Base-by-base conservation (phyloP, 1,284 basidiomycete genomes). In the Leccinum pachyderme region DNA sequence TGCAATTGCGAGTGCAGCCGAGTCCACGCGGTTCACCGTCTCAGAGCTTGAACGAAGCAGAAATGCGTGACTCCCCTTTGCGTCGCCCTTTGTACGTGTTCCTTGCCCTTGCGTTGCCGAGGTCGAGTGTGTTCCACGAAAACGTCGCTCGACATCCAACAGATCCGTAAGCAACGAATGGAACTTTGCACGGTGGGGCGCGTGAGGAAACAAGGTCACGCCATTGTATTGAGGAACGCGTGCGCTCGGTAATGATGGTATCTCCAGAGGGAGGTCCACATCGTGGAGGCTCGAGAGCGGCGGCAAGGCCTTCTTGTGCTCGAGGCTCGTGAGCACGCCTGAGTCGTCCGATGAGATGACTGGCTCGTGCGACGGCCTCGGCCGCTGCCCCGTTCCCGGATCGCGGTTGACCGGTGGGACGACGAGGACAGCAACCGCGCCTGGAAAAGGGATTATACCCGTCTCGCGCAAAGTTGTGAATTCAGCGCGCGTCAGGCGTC, bases 221-320 rank as follows among this genome's bases (percentile, higher is more conserved):
- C 83, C 81, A 61, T 91, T 84, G 63, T 90, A 91, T 9, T 86
- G 63, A 2, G 89, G 89, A 12, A 86, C 69, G 46, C 73, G 71
- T n/a, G 73, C 66, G 8, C 64, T 61, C 0, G 84, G 76, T 4
- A 81, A 62, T 45, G 54, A 27, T 9, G 44, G 27, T 18, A 27
- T 24, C 4, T 52, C 59, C 11, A 59, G 61, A 18, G 59, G 52
- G 24, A 57, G 27, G 7, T 61, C 52, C 29, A 49, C 53, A 35
- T 53, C 51, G 53, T 37, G 65, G 65, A 58, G 70, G 63, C 57
- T 75, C 59, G 59, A 87, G 61, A 55, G 70, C 58, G 52, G 79
- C 73, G 54, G 61, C 13, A 77, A 55, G 0, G 76, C 71, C 46
- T 72, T 75, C 45, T 55, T 22, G 37, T 49, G 27, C 22, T 18